phyloP scores from a whole-genome alignment of 2,329 filamentous ascomycete species.

The Cercospora beticola region DNA sequence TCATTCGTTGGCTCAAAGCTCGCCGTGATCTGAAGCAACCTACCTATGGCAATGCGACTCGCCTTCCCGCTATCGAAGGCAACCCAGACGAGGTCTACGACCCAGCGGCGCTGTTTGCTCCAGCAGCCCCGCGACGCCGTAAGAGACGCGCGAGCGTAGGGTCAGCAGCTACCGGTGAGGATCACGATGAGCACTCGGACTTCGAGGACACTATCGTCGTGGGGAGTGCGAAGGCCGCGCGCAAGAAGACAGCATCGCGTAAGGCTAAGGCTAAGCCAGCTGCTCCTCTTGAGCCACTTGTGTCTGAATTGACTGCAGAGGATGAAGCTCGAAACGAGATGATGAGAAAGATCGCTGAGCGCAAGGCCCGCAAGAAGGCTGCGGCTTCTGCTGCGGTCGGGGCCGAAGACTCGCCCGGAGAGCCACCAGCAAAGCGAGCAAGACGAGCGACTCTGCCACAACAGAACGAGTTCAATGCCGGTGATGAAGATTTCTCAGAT shows the following conservation, averaged over 20 bases:
- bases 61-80: not conserved
- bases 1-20: slow-evolving; percentile 10
- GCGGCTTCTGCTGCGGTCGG: not conserved
- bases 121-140: not conserved
- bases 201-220: not conserved
- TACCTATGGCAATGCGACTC: not conserved
- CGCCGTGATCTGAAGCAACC: not conserved
- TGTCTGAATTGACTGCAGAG: not conserved
- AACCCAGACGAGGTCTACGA: not conserved
- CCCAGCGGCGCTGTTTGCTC: not conserved
- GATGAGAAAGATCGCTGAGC: not conserved
- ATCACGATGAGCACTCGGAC: not conserved
- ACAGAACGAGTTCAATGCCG: not conserved
- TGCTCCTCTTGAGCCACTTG: not conserved
- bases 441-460: not conserved
- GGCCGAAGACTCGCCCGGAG: not conserved
- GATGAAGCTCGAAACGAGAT: slow-evolving; percentile 5
- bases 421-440: not conserved
- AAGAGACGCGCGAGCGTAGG: not conserved
- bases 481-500: not conserved
- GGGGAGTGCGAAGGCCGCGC: not conserved
- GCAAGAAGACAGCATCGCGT: not conserved
- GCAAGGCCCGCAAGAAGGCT: slow-evolving; percentile 6
- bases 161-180: slow-evolving; percentile 7
- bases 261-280: not conserved